Evolutionary conservation across 2,329 filamentous ascomycete genomes (phyloP), one percentile per base, ranked within the genome.

Genomic region (Chaetomium globosum): DNA sequence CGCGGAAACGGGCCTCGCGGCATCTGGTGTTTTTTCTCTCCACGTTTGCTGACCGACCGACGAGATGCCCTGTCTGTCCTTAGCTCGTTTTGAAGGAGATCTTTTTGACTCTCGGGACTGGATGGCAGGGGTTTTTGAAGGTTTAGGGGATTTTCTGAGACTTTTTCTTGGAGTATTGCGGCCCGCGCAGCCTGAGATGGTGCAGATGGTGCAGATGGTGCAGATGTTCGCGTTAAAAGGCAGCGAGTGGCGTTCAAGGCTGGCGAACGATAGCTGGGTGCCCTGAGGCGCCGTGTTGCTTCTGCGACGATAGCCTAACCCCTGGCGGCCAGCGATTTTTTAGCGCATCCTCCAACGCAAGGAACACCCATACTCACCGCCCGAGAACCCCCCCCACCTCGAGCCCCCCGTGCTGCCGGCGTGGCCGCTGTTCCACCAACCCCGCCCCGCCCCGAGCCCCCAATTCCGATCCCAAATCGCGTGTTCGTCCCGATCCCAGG

Each of bases 311-410:
- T 16, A 36, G 3, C 16, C 19, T 43, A 5, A 30, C 23, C 49
- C 59, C 30, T 46, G 33, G 30, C 49, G 33, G 26, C 9, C 10
- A 8, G n/a, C 23, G 10, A 28, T 52, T 46, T 52, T 51, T 57
- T 57, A 57, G 54, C 54, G 33, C 33, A 43, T 28, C 26, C 31
- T 48, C 13, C 33, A 9, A 31, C 13, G 31, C 49, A 54, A 48
- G 53, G 36, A 57, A 19, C 39, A 54, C 26, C 51, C 51, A 19
- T 46, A n/a, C 33, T 64, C 48, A 64, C 61, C 61, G 61, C 61
- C 61, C 61, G 55, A 46, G 21, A 30, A 31, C 21, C 53, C 53
- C 21, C 26, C 26, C 26, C 5, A 10, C 10, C 16, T 19, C 16
- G 4, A 19, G 16, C 4, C 39, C 36, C 16, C 39, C 39, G 39